A percentile compares a stretch with the other conserved stretches of the same genome.
These are phyloP conservation scores for Penicillium sp. DNA, from an alignment of 2,329 filamentous ascomycete species.

Conservation along the genomic window DNA sequence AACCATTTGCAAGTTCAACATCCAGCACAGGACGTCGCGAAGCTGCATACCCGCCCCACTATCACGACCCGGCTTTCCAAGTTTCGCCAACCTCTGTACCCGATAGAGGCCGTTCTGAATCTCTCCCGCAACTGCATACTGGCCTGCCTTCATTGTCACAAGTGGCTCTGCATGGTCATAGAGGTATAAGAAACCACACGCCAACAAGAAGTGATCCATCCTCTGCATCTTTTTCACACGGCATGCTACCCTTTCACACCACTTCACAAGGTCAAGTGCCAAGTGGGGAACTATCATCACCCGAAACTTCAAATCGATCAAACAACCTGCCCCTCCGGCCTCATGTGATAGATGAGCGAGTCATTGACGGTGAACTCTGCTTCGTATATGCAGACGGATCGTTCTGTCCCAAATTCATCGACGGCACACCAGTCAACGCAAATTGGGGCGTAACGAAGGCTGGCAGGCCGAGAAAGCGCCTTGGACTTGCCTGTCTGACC, in stretches of 20 bases:
- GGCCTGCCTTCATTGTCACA: conserved; percentile 33
- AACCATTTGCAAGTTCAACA: conserved; percentile 20
- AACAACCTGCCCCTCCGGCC: conserved; percentile 23
- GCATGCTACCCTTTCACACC: conserved; percentile 17
- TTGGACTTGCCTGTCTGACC: conserved; percentile 88
- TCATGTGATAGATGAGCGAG: conserved; percentile 42
- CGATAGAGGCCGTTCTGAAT: conserved; percentile 21
- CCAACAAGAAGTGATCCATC: conserved; percentile 20
- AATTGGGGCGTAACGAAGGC: conserved; percentile 94
- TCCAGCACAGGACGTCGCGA: conserved; percentile 16
- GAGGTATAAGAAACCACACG: conserved; percentile 21
- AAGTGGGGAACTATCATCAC: conserved; percentile 15
- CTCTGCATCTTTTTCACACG: conserved; percentile 18
- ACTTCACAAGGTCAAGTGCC: conserved; percentile 14
- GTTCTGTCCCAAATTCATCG: conserved; percentile 77
- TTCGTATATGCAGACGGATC: conserved; percentile 85
- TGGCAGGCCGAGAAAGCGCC: conserved; percentile 83
- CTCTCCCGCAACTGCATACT: conserved; percentile 18
- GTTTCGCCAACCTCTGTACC: conserved; percentile 13
- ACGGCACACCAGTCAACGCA: conserved; percentile 82
- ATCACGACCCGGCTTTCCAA: conserved; percentile 19
- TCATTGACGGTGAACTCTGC: conserved; percentile 70
- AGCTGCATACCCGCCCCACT: conserved; percentile 18
- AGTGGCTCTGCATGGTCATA: conserved; percentile 25
- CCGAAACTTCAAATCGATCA: conserved; percentile 12